Percentiles rank a stretch among this genome's conserved stretches.
These are phyloP conservation scores for Catunica adiposa DNA, from an alignment of 2,329 filamentous ascomycete species.

Conservation along the genomic window DNA sequence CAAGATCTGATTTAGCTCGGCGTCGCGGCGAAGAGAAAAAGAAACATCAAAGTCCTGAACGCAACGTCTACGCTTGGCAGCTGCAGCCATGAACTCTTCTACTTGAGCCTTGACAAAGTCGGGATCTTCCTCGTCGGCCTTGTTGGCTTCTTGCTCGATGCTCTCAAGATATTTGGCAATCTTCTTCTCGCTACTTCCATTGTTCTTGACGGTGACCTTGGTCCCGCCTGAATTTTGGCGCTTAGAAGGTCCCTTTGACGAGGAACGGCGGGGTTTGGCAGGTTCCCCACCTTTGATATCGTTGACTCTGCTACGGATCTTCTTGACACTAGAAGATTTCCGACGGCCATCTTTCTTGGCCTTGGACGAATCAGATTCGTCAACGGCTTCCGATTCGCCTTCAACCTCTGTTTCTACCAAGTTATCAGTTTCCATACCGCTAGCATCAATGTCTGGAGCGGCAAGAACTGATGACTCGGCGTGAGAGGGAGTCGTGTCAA, in stretches of 20 bases:
- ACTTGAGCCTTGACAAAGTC: slow-evolving; percentile 29
- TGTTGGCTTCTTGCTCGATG: slow-evolving; percentile 29
- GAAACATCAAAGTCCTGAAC: slow-evolving; percentile 44
- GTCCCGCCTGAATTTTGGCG: slow-evolving; percentile 42
- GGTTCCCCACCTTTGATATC: slow-evolving; percentile 33
- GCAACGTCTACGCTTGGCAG: slow-evolving; percentile 52
- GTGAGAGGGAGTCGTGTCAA: neutral
- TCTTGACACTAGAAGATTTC: slow-evolving; percentile 11
- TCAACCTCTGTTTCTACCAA: slow-evolving; percentile 14
- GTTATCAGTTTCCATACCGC: slow-evolving; percentile 9
- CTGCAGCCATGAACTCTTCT: slow-evolving; percentile 36
- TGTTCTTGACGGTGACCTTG: slow-evolving; percentile 43
- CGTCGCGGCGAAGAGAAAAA: slow-evolving; percentile 46
- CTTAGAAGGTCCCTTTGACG: slow-evolving; percentile 37
- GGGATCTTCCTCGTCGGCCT: slow-evolving; percentile 17
- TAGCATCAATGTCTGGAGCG: slow-evolving; percentile 7
- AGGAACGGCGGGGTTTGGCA: slow-evolving; percentile 35
- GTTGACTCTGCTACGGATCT: slow-evolving; percentile 34
- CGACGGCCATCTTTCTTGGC: slow-evolving; percentile 14
- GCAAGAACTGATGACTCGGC: slow-evolving; percentile 11
- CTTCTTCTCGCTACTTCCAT: slow-evolving; percentile 30
- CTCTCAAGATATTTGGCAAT: slow-evolving; percentile 23
- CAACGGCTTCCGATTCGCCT: slow-evolving; percentile 11
- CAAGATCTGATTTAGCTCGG: slow-evolving; percentile 41
- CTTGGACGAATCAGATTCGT: slow-evolving; percentile 15